Evolutionary conservation across 305 asterid genomes (phyloP).

Genomic region (Solanum hybrid): DNA sequence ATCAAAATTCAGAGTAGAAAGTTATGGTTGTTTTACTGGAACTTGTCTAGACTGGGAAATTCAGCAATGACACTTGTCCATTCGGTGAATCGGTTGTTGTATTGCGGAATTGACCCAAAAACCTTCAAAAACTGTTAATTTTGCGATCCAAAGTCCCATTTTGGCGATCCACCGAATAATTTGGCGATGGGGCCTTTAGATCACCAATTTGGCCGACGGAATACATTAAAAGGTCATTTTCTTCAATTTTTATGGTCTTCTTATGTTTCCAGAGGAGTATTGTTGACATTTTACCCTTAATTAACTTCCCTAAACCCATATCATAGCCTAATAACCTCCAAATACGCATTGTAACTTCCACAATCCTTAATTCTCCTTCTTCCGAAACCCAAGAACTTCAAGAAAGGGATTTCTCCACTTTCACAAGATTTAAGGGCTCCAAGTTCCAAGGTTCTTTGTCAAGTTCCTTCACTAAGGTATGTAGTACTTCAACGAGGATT

Average conservation of each 20-base stretch:
- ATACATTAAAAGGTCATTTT: not conserved
- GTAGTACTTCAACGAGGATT: not conserved
- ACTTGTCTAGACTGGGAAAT: not conserved
- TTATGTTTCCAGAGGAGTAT: not conserved
- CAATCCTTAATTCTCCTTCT: not conserved
- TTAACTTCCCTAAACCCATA: not conserved
- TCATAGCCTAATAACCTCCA: not conserved
- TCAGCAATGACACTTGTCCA: not conserved
- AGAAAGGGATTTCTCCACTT: not conserved
- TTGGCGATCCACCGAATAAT: not conserved
- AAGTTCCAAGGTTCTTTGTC: not conserved
- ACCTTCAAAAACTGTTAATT: not conserved
- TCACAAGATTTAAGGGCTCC: not conserved
- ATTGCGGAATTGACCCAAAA: fast-evolving
- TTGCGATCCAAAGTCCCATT: not conserved
- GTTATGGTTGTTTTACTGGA: not conserved
- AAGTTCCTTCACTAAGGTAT: not conserved
- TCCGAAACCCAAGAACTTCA: not conserved
- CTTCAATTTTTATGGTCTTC: not conserved
- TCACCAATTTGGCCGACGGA: not conserved
- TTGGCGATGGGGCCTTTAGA: not conserved
- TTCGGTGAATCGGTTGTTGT: fast-evolving
- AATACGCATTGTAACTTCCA: not conserved
- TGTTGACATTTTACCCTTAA: not conserved
- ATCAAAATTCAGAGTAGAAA: not conserved